A percentile compares a stretch with the other conserved stretches of the same genome.
These are phyloP conservation scores for Nothophoma quercina DNA, from an alignment of 2,329 filamentous ascomycete genomes.

Conservation along the genomic window DNA sequence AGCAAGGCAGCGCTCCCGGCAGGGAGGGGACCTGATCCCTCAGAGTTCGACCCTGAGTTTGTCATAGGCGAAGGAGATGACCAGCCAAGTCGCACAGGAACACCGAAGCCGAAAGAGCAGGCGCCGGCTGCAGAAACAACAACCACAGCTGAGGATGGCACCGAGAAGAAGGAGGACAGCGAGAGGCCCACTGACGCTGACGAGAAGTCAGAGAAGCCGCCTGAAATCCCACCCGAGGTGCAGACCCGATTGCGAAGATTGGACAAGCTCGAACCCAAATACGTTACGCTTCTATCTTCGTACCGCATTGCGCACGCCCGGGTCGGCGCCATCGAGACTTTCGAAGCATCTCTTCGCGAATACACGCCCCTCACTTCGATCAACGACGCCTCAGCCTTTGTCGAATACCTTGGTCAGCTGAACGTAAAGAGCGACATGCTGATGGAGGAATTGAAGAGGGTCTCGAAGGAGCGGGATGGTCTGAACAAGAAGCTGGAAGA, in stretches of 20 bases:
- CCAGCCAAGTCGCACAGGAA: conserved; percentile 66
- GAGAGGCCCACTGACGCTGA: conserved; percentile 38
- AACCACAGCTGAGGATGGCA: conserved; percentile 29
- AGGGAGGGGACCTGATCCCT: conserved; percentile 76
- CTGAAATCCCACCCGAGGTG: conserved; percentile 76
- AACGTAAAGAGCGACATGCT: conserved; percentile 90
- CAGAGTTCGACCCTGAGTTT: conserved; percentile 87
- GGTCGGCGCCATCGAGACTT: conserved; percentile 87
- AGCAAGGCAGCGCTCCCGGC: conserved; percentile 48
- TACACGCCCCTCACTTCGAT: conserved; percentile 92
- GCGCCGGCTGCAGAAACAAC: conserved; percentile 31
- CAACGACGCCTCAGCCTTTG: conserved; percentile 79
- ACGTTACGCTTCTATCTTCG: conserved; percentile 66
- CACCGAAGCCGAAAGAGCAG: conserved; percentile 62
- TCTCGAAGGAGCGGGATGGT: conserved; percentile 81
- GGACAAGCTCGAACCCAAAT: conserved; percentile 88
- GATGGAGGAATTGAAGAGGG: conserved; percentile 88
- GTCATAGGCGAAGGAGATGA: conserved; percentile 84
- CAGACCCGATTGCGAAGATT: conserved; percentile 79
- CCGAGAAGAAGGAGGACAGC: conserved; percentile 45
- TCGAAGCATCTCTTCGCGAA: conserved; percentile 89
- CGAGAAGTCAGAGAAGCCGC: conserved; percentile 40
- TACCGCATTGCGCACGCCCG: conserved; percentile 91
- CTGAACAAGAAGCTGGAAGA: conserved; percentile 79
- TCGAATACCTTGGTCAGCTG: conserved; percentile 89